Evolutionary conservation across 2,329 filamentous ascomycete species (phyloP).

Genomic region (Falciphora oryzae): DNA sequence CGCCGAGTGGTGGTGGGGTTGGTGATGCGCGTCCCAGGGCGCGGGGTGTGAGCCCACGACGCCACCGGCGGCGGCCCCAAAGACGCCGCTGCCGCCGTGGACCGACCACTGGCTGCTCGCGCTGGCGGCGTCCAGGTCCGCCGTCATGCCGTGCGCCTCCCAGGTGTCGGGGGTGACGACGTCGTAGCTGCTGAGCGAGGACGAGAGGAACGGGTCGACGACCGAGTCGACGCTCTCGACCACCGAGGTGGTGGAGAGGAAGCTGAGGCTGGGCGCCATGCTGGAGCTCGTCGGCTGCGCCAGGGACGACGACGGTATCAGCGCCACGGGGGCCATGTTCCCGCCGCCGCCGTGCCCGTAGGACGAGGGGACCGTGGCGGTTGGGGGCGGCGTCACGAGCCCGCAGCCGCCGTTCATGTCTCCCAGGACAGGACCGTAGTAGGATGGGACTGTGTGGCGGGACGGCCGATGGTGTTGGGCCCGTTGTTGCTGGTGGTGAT

Average conservation of each 20-base stretch:
- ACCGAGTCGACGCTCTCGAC: constrained; percentile 10
- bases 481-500: constrained; percentile 11
- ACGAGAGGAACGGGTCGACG: constrained; percentile 11
- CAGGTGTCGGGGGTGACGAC: constrained; percentile 14
- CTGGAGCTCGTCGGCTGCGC: constrained; percentile 10
- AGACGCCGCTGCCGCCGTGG: not conserved
- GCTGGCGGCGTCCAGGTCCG: constrained; percentile 15
- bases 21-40: not conserved
- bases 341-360: not conserved
- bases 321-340: not conserved
- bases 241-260: constrained; percentile 13
- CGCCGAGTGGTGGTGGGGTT: not conserved
- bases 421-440: constrained; percentile 13
- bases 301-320: not conserved
- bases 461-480: not conserved
- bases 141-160: constrained; percentile 18
- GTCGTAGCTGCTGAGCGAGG: constrained; percentile 12
- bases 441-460: not conserved
- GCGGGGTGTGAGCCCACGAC: not conserved
- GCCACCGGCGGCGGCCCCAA: too few relatives aligned
- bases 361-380: not conserved
- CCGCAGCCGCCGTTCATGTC: constrained; percentile 4
- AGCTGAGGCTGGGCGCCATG: constrained; percentile 16
- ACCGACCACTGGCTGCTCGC: not conserved
- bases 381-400: constrained; percentile 6